Evolutionary conservation across 2,329 filamentous ascomycete species (phyloP).

Genomic region (Fusarium gaditjirri): DNA sequence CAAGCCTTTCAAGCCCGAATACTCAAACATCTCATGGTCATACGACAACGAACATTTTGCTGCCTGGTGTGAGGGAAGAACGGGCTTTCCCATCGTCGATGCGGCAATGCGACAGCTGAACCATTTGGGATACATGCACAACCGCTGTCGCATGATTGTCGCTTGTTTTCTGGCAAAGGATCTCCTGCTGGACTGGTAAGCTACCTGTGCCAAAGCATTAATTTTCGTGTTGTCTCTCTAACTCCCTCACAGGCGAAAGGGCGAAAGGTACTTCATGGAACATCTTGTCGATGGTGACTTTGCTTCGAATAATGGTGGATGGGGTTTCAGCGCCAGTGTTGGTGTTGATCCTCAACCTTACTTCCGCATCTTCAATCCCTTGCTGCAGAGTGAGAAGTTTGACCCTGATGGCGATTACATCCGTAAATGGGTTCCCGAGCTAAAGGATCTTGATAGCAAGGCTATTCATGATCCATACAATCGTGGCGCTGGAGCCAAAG

Average conservation of each 20-base stretch:
- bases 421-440: slow-evolving; percentile 82
- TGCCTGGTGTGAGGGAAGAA: slow-evolving; percentile 79
- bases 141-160: slow-evolving; percentile 85
- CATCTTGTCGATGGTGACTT: slow-evolving; percentile 83
- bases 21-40: slow-evolving; percentile 84
- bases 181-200: slow-evolving; percentile 76
- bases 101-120: slow-evolving; percentile 85
- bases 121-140: slow-evolving; percentile 81
- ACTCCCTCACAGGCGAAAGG: slow-evolving; percentile 65
- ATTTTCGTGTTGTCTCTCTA: background rate
- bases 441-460: slow-evolving; percentile 70
- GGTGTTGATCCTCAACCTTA: slow-evolving; percentile 90
- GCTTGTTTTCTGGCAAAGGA: slow-evolving; percentile 85
- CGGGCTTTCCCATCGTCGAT: slow-evolving; percentile 86
- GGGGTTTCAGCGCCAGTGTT: slow-evolving; percentile 68
- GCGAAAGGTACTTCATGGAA: slow-evolving; percentile 86
- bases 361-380: slow-evolving; percentile 89
- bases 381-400: slow-evolving; percentile 87
- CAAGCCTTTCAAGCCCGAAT: slow-evolving; percentile 80
- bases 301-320: slow-evolving; percentile 77
- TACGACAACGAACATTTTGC: slow-evolving; percentile 75
- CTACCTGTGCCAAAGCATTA: no score
- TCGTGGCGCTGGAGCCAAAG: slow-evolving; percentile 67
- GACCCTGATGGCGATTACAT: slow-evolving; percentile 84
- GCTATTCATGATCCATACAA: slow-evolving; percentile 85